A percentile compares a stretch with the other conserved stretches of the same genome.
These are phyloP conservation scores for Astrothelium subdiscretum DNA, from an alignment of 495 filamentous ascomycete species.

Conservation along the genomic window DNA sequence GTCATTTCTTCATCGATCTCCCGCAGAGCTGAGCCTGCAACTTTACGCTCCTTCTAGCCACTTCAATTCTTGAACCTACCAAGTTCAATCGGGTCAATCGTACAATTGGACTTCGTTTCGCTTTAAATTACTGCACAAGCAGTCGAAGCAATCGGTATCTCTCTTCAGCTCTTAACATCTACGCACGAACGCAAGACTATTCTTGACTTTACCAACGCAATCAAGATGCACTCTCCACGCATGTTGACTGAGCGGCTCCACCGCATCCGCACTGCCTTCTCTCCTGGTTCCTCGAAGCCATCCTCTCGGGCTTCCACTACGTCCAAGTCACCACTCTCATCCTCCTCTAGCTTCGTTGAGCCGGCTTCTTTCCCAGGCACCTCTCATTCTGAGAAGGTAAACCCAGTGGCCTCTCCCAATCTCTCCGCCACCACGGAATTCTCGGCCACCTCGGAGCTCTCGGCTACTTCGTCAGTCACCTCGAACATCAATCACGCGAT, in stretches of 20 bases:
- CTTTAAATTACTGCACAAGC: not conserved
- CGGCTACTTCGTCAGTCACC: not conserved
- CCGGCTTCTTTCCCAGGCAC: not conserved
- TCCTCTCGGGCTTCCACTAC: not conserved
- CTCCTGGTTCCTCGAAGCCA: not conserved
- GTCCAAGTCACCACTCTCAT: not conserved
- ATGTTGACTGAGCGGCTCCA: not conserved
- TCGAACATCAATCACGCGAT: not conserved
- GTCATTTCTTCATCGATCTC: not conserved
- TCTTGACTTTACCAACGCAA: not conserved
- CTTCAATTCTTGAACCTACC: not conserved
- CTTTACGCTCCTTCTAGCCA: not conserved
- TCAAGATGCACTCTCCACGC: not conserved
- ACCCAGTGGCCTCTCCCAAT: not conserved
- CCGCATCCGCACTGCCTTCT: not conserved
- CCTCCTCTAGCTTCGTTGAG: not conserved
- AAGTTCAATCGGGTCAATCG: not conserved
- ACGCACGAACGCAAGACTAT: not conserved
- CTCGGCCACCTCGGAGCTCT: not conserved
- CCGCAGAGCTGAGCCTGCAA: slow-evolving; percentile 1
- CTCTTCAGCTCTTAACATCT: no score
- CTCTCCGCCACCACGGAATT: not conserved
- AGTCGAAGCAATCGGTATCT: not conserved
- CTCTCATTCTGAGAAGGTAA: not conserved
- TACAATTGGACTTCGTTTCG: not conserved